Base-by-base conservation (phyloP, 2,329 filamentous ascomycete genomes). In the Biscogniauxia sp. region DNA sequence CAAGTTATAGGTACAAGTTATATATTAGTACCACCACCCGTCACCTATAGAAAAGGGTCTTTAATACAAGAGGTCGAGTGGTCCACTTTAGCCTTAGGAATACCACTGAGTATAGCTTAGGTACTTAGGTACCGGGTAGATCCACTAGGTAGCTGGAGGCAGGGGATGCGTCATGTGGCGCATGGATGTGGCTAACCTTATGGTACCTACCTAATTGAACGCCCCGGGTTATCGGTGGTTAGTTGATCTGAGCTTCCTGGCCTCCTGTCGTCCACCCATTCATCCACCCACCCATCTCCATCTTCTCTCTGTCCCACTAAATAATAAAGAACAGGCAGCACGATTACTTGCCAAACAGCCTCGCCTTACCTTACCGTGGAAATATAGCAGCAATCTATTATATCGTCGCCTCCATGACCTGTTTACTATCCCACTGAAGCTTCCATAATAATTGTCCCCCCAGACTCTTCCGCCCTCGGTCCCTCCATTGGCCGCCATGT, bases 401-500 rank as follows among this genome's bases (percentile, higher is more conserved):
- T 45, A 45, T 45, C 13, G 11, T 45, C 37, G 37, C 15, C 15
- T n/a, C 37, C 15, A 45, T 45, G 37, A 45, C 11, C 37, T 17
- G 37, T 45, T 45, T 45, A 45, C 1, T 45, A 45, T n/a, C 37
- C 17, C 17, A 45, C 37, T 45, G 37, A 45, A 45, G 37, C 37
- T 45, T 17, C 15, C 6, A 45, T 45, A 45, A 17, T 45, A 19
- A 52, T 52, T 52, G 23, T 23, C 11, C 19, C 8, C 19, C 51
- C 7, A 20, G 19, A 19, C 23, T 26, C 51, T 17, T 52, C 49
- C 7, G 8, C 32, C 23, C 51, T 26, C 37, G 15, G 37, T 20
- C 25, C 25, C 23, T 25, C 54, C 20, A 26, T n/a, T 20, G 55
- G 51, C 54, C 60, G 63, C 55, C 62, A 77, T 77, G 76, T 73